Base-by-base conservation (phyloP, 805 yeast species). In the Candida orba region DNA sequence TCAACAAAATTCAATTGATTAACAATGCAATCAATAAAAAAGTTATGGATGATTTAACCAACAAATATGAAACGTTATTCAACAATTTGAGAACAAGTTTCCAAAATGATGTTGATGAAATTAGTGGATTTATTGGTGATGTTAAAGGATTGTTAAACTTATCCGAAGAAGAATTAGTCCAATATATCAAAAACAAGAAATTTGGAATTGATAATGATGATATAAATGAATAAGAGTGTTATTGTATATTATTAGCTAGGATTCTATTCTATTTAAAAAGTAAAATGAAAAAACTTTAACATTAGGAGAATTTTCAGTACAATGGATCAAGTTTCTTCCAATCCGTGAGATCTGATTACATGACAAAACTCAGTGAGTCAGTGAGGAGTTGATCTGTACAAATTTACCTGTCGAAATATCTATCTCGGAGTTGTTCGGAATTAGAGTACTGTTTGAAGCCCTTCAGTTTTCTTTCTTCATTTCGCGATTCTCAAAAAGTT, bases 21-120 rank as follows among this genome's bases (percentile, higher is more conserved):
- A 68, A 67, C 42, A 53, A 58, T 6, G 71, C 66, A 44, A 49
- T 68, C 44, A 67, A 65, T 42, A 54, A 58, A 35, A 65, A 58
- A 41, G 54, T 67, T 4, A 51, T 63, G 45, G 47, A 43, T 17
- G 68, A 67, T 32, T 43, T 68, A 39, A 58, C 70, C 0, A 48
- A 46, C 9, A 66, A 66, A 43, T 68, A 68, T 44, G 63, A 64
- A 37, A 45, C 37, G 0, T 33, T 66, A 32, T 61, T 68, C 40
- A 51, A 52, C 12, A 62, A 63, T 4, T 47, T 68, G 31, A 65
- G 62, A 46, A 44, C 30, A 2, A 62, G 57, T 24, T 68, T 67
- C 43, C 60, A 62, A 30, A 54, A 48, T 33, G 72, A 68, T 45
- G 63, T 67, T n/a, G 59, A 60, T 36, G 63, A 65, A 32, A 64